Conservation (phyloP, 1,284 basidiomycete species). For the Cystobasidium slooffiae region DNA sequence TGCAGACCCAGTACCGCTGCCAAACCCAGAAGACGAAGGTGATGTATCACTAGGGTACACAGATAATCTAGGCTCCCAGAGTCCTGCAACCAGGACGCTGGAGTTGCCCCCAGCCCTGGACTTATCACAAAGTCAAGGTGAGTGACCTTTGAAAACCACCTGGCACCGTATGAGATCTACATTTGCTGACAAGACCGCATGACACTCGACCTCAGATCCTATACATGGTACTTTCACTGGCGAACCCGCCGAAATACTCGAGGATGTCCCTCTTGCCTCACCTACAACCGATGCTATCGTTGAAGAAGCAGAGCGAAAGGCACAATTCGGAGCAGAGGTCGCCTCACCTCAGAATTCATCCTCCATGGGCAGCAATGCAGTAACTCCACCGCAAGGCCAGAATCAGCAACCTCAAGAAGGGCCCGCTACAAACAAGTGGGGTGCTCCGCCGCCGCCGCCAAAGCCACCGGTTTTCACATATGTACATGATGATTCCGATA, state of each 20-base stretch:
- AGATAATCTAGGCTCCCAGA: constrained; percentile 18
- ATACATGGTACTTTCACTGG: not conserved
- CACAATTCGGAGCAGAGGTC: not conserved
- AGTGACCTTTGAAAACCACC: not conserved
- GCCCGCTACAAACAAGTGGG: not conserved
- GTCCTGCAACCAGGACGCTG: constrained; percentile 18
- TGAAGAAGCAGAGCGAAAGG: constrained; percentile 1
- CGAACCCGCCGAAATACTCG: not conserved
- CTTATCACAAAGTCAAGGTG: constrained; percentile 21
- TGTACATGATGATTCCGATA: constrained; percentile 43
- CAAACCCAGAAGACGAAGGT: not conserved
- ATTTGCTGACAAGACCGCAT: not conserved
- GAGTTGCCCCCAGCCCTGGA: constrained; percentile 35
- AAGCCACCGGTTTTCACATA: constrained; percentile 42
- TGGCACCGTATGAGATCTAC: not conserved
- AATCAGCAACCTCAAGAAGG: not conserved
- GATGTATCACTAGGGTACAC: not conserved
- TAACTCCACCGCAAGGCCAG: constrained; percentile 1
- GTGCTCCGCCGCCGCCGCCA: constrained; percentile 13
- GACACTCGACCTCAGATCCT: not conserved
- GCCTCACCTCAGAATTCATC: not conserved
- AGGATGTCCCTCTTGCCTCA: constrained; percentile 23
- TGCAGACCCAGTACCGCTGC: not conserved
- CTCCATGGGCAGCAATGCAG: not conserved
- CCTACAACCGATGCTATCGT: constrained; percentile 27